phyloP scores from a whole-genome alignment of 768 basidiomycete genomes.

The Leccinum olivaceopallidum region DNA sequence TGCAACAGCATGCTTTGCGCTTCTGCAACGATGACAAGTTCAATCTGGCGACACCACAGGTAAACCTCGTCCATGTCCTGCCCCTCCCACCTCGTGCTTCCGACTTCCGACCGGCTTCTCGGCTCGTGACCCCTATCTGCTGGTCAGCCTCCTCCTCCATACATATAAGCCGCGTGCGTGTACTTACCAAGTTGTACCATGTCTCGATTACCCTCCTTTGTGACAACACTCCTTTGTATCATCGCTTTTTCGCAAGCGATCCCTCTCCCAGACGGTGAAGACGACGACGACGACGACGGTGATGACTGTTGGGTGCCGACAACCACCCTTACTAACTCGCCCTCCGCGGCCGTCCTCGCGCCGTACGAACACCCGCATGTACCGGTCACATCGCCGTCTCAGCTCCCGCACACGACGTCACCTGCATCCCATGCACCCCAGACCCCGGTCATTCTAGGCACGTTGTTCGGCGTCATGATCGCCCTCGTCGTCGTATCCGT shows the following conservation, averaged over 20 bases:
- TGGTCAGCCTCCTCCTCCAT: not conserved
- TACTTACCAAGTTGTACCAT: constrained; percentile 1
- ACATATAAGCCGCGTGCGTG: not conserved
- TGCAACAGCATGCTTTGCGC: too few species aligned
- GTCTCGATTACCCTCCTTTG: constrained; percentile 21
- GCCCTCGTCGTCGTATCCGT: constrained; percentile 10
- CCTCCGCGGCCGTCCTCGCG: constrained; percentile 8
- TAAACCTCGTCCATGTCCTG: too few species aligned
- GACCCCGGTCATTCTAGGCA: constrained; percentile 19
- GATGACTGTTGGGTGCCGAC: constrained; percentile 1
- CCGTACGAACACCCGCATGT: constrained; percentile 13
- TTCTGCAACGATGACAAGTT: too few species aligned
- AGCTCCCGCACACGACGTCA: constrained; percentile 10
- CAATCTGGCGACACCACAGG: too few species aligned
- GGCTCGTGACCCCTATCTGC: too few species aligned
- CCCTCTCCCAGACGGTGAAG: constrained; percentile 8
- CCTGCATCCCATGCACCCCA: constrained; percentile 9
- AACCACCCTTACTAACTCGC: not conserved
- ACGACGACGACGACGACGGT: constrained; percentile 15
- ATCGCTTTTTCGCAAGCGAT: not conserved
- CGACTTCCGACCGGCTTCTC: not conserved
- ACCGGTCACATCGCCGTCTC: constrained; percentile 14
- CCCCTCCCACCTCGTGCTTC: too few species aligned
- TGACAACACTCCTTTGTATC: constrained; percentile 16
- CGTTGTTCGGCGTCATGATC: constrained; percentile 16